Evolutionary conservation across 192 early-diverging fungal genomes (phyloP), one percentile per base, ranked within the genome.

Genomic region (Radiomyces spectabilis): DNA sequence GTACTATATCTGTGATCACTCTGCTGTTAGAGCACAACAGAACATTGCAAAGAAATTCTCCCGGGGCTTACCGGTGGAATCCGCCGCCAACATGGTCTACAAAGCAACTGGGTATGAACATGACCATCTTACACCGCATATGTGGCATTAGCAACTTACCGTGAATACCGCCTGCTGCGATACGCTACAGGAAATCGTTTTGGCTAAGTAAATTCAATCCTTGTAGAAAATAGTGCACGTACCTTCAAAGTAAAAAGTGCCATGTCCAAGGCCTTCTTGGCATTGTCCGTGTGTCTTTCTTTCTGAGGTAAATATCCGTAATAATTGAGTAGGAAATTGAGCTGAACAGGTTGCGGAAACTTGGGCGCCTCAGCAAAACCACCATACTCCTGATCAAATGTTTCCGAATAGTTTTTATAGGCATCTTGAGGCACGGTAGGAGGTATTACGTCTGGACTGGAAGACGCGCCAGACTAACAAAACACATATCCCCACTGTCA

Each of bases 331-430:
- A 85, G 50, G 55, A 83, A 85, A 16, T 74, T 35, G 21, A 85
- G 49, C 41, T 72, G 55, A 7, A 74, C 78, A 15, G 83, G 79
- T 0, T 76, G 78, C 16, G 80, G 78, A 49, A 85, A 85, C 54
- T 85, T 85, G 1, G 83, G 83, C 13, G 77, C 77, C 34, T 54
- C 51, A 34, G 71, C 72, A 43, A 85, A 85, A 8, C 82, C 82
- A 27, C 82, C 82, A 45, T 69, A n/a, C 0, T 49, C 50, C 18
- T 24, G 15, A 50, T 85, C 82, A 64, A 69, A 81, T 1, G 51
- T 26, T 12, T 35, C 33, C 8, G 38, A 27, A 35, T 70, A 75
- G 35, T 78, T 44, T 24, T 51, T 32, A 54, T 72, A 82, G 1
- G 66, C 48, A 25, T 59, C 58, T 5, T 61, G 44, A 5, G 71